Percentiles rank a stretch among this genome's conserved stretches.
Evolutionary conservation across 2,329 filamentous ascomycete genomes (phyloP).

Genomic region (Sporothrix phasma): DNA sequence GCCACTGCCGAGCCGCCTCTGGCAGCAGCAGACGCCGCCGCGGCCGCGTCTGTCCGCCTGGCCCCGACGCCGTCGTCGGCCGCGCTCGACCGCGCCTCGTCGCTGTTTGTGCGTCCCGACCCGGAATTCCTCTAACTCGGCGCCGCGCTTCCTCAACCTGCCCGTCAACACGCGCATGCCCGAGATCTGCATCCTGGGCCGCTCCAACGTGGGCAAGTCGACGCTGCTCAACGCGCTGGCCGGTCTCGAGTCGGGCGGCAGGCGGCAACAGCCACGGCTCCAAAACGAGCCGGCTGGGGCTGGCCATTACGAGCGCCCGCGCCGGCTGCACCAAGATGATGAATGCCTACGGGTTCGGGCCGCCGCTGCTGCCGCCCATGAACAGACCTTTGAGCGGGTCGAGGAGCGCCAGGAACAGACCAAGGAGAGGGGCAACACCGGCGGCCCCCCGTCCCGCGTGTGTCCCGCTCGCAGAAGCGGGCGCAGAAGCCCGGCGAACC

Average conservation of each 20-base stretch:
- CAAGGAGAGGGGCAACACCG: background rate
- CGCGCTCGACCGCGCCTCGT: slow-evolving; percentile 21
- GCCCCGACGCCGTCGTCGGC: slow-evolving; percentile 13
- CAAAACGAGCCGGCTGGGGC: slow-evolving; percentile 34
- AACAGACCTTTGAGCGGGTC: slow-evolving; percentile 18
- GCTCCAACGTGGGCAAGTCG: slow-evolving; percentile 84
- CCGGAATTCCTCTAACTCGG: slow-evolving; percentile 40
- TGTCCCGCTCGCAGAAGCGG: slow-evolving; percentile 19
- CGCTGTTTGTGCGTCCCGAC: slow-evolving; percentile 22
- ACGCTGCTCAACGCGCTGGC: slow-evolving; percentile 77
- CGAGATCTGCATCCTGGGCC: slow-evolving; percentile 68
- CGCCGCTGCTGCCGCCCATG: slow-evolving; percentile 22
- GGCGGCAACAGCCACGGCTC: slow-evolving; percentile 23
- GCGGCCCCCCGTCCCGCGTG: slow-evolving; percentile 1
- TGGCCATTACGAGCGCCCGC: slow-evolving; percentile 40
- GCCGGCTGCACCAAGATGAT: slow-evolving; percentile 46
- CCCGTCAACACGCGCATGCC: slow-evolving; percentile 42
- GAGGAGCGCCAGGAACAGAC: slow-evolving; percentile 5
- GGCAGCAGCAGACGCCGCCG: background rate
- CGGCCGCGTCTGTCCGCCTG: slow-evolving; percentile 7
- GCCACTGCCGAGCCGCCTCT: slow-evolving; percentile 7
- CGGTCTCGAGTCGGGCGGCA: slow-evolving; percentile 29
- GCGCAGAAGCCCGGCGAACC: slow-evolving; percentile 24
- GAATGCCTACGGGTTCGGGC: slow-evolving; percentile 47
- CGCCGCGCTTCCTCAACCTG: slow-evolving; percentile 38